Evolutionary conservation across 352 stramenopile genomes (phyloP), one percentile per base, ranked within the genome.

Genomic region (Detonula confervacea): DNA sequence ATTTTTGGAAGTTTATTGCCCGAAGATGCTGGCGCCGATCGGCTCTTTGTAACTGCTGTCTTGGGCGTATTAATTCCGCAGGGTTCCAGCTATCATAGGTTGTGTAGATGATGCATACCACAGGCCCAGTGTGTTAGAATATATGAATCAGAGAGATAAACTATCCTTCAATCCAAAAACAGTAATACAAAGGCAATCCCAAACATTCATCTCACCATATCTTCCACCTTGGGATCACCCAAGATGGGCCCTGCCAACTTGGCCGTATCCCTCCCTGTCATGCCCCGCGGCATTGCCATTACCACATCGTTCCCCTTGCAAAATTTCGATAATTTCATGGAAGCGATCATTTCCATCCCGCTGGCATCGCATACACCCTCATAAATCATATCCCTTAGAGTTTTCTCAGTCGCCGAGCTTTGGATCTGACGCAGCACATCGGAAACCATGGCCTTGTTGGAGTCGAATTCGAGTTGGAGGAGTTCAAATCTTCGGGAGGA

Each of bases 401-500:
- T 73, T 27, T 70, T 61, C 73, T 92, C 89, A 0, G 89, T 92
- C 4, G 87, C 87, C 14, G 77, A 84, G 18, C 71, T 44, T 27
- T 84, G 62, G 47, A 94, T 86, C 61, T 94, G 89, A 8, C 59
- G 63, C 18, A 92, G 65, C 16, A 94, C 55, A 70, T 94, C 87
- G 7, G 46, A 69, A 1, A 91, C 80, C 9, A 82, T 64, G 9
- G 89, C 87, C 47, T 90, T 87, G 5, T 73, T 52, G 6, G 83
- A 88, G 49, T 94, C 85, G 72, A 94, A 94, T 80, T 94, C 89
- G 1, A 94, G 80, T 75, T 94, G 89, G 14, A 94, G 68, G 0
- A 94, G 57, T 77, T 94, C 89, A 73, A 94, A 94, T 29, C 80
- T 66, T 52, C 84, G 80, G 12, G 85, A 87, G 9, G 57, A 65